Conservation (phyloP, 208 protist species). For the Dictyostelium gargantuum region DNA sequence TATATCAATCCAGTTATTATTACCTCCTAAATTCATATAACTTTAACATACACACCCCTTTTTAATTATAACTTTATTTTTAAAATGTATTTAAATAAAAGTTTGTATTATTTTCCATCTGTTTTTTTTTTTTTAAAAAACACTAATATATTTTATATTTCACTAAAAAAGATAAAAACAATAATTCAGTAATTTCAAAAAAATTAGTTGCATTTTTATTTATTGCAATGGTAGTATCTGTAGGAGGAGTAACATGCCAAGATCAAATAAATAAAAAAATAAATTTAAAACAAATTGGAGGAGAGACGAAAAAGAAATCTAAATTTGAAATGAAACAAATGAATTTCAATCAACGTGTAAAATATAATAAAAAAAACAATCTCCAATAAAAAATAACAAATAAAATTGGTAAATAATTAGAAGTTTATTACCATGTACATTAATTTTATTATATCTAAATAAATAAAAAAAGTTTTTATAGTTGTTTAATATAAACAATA, state of each 20-base stretch:
- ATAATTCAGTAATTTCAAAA: not conserved
- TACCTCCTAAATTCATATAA: no score
- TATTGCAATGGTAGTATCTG: not conserved
- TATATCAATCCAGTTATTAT: no score
- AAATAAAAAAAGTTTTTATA: no score
- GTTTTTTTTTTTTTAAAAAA: no score
- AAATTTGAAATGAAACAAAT: not conserved
- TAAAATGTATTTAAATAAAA: not conserved
- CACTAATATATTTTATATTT: no score
- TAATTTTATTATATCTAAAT: no score
- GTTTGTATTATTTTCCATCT: not conserved
- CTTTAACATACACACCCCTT: no score
- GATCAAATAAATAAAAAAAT: not conserved
- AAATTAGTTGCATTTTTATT: not conserved
- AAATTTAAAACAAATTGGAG: not conserved
- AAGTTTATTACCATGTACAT: no score
- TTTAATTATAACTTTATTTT: no score
- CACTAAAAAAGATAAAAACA: not conserved
- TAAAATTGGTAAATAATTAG: no score
- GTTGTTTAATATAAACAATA: no score
- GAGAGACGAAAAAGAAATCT: not conserved
- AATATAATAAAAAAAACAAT: not conserved
- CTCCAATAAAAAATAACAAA: not conserved
- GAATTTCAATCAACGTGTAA: not conserved
- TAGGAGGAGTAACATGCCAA: not conserved